A percentile compares a stretch with the other conserved stretches of the same genome.
These are phyloP conservation scores for Metschnikowia hibisci DNA, from an alignment of 805 yeast species.

Conservation along the genomic window DNA sequence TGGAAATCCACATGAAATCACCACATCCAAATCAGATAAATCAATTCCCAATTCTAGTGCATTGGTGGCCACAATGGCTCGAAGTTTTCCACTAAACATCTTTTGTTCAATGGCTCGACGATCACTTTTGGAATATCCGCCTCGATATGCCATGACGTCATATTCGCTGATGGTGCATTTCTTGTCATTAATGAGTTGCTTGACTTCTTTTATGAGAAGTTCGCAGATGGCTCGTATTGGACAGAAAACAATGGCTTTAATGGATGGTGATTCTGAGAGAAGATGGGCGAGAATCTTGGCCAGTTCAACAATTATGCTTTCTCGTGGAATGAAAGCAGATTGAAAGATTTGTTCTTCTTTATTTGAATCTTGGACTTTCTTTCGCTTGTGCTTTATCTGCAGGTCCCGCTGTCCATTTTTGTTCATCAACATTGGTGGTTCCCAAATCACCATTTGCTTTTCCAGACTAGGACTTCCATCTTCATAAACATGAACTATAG, in stretches of 20 bases:
- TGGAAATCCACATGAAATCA: constrained; percentile 90
- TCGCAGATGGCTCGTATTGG: constrained; percentile 85
- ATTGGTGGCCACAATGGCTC: constrained; percentile 90
- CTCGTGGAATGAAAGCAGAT: constrained; percentile 41
- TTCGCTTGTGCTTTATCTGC: constrained; percentile 2
- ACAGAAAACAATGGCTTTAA: constrained; percentile 87
- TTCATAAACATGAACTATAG: constrained; percentile 53
- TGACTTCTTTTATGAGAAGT: constrained; percentile 74
- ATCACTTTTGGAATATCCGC: constrained; percentile 87
- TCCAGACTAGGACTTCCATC: constrained; percentile 91
- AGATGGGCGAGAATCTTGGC: constrained; percentile 70
- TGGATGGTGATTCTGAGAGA: constrained; percentile 47
- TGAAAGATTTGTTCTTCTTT: neutral
- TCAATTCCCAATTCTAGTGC: constrained; percentile 96
- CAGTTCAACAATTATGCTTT: constrained; percentile 68
- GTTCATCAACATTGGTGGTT: constrained; percentile 65
- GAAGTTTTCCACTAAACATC: constrained; percentile 82
- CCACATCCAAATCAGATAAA: constrained; percentile 89
- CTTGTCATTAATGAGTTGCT: constrained; percentile 26
- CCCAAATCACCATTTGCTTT: constrained; percentile 76
- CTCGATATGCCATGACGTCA: constrained; percentile 90
- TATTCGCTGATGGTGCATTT: constrained; percentile 34
- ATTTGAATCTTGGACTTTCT: neutral
- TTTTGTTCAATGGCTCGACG: constrained; percentile 82
- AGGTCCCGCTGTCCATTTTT: constrained; percentile 43